Base-by-base conservation (phyloP, 2,329 filamentous ascomycete genomes). In the Penicillium sp. region DNA sequence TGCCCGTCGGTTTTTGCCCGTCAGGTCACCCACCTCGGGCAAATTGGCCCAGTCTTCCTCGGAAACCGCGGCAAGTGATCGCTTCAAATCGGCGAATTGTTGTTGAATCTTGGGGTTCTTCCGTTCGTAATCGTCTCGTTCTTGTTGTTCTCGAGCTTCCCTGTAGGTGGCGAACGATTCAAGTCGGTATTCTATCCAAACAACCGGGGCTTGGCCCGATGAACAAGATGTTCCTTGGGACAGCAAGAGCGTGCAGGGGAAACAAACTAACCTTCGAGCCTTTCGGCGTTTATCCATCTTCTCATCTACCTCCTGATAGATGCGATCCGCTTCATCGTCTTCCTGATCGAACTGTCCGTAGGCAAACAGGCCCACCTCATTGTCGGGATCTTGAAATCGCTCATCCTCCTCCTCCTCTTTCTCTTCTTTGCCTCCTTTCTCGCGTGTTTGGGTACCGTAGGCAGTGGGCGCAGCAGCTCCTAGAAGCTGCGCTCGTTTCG, bases 51-150 rank as follows among this genome's bases (percentile, higher is more conserved):
- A 98, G 57, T 98, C 90, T 48, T 98, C 91, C 63, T 97, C 91
- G 29, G 87, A 86, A 18, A 98, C 86, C 4, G 83, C 86, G 27
- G 86, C 84, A 25, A 98, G 77, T 4, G 87, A 88, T 59, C 94
- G 81, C 69, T 98, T 98, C 36, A 97, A 72, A 57, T 97, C 93
- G 62, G 90, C 89, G 65, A 98, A 98, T 66, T 98, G 93, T 54
- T 96, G 87, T 62, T 94, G 87, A 36, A 98, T 96, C 70, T 97
- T 98, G 10, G 93, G 93, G 64, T 98, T 97, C 65, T 95, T 91
- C 55, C 85, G 83, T 72, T 98, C 91, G 77, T 95, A 94, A 60
- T 97, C 90, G 63, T 95, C 88, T 65, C 78, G 81, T 74, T 98
- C 91, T 72, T 87, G 79, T 64, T 86, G 76, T 69, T 98, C 93